phyloP scores from a whole-genome alignment of 2,329 filamentous ascomycete species.

The Talaromyces pinophilus region DNA sequence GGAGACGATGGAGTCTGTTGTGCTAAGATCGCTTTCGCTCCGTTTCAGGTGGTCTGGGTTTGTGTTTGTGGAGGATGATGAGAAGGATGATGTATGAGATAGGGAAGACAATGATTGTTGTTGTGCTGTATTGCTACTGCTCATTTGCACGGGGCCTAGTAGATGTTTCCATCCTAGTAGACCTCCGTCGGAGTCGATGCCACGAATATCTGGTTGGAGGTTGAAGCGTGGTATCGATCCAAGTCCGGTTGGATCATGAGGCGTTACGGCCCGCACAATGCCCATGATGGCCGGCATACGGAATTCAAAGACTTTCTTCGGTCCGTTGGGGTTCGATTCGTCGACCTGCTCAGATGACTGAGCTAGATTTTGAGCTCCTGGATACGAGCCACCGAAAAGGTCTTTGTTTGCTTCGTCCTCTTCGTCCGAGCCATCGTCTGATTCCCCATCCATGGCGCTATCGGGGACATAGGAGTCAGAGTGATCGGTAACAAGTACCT shows the following conservation, averaged over 20 bases:
- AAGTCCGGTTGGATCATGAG: conserved; percentile 26
- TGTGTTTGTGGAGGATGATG: conserved; percentile 25
- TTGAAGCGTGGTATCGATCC: conserved; percentile 42
- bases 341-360: conserved; percentile 25
- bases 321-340: conserved; percentile 29
- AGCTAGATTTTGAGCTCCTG: conserved; percentile 6
- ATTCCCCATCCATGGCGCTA: conserved; percentile 35
- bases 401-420: conserved; percentile 19
- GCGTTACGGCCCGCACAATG: conserved; percentile 31
- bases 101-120: conserved; percentile 10
- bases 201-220: conserved; percentile 45
- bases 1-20: conserved; percentile 35
- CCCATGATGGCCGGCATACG: conserved; percentile 48
- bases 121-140: conserved; percentile 24
- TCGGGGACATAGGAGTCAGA: conserved; percentile 42
- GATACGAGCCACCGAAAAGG: conserved; percentile 21
- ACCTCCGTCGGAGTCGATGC: conserved; percentile 47
- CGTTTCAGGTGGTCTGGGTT: conserved; percentile 12
- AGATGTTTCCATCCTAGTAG: conserved; percentile 49
- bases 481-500: conserved; percentile 45
- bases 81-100: conserved; percentile 21
- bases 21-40: conserved; percentile 26
- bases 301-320: conserved; percentile 44
- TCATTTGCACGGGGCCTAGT: conserved; percentile 42
- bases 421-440: conserved; percentile 37